Evolutionary conservation across 1,139 yeast genomes (phyloP), one percentile per base, ranked within the genome.

Genomic region (Suhomyces kunorum): DNA sequence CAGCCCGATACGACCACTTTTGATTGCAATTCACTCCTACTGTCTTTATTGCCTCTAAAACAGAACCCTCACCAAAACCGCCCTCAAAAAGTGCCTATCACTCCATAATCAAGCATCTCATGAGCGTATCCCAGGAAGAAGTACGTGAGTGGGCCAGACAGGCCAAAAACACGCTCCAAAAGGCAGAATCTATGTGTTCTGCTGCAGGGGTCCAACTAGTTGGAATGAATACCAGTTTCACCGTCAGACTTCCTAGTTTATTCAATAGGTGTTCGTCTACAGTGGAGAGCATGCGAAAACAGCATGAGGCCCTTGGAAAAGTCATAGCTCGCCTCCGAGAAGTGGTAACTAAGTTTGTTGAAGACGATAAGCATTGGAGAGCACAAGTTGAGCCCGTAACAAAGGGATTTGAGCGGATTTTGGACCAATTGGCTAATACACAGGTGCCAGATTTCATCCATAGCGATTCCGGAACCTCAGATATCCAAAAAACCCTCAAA

Each of bases 201-300:
- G 52, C 50, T n/a, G 72, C 74, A 2, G 70, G 66, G 32, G 38
- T 43, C 2, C 63, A 58, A 58, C 56, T 68, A 28, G 55, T 54
- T 32, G 37, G 48, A 11, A 60, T 66, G 12, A 44, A 47, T 11
- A 49, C 53, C 33, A 60, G 54, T 41, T 48, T 67, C 26, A 49
- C 56, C 6, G 44, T 44, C 6, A 45, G 47, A 7, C 42, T 64
- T 15, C 69, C 71, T 1, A 49, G 53, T 18, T 51, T 48, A 32
- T 39, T 64, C 16, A 58, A 56, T 14, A 51, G 53, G 28, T 51
- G 55, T 4, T 44, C 45, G 20, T 38, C 39, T 6, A 35, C 55
- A 17, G 42, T 50, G 8, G 61, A 58, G 8, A 46, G 53, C n/a
- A 44, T 59, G 32, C 52, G 51, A 41, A 48, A 46, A 20, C 57